A percentile compares a stretch with the other conserved stretches of the same genome.
phyloP scores from a whole-genome alignment of 805 yeast species.

The Ogataea methylovora region DNA sequence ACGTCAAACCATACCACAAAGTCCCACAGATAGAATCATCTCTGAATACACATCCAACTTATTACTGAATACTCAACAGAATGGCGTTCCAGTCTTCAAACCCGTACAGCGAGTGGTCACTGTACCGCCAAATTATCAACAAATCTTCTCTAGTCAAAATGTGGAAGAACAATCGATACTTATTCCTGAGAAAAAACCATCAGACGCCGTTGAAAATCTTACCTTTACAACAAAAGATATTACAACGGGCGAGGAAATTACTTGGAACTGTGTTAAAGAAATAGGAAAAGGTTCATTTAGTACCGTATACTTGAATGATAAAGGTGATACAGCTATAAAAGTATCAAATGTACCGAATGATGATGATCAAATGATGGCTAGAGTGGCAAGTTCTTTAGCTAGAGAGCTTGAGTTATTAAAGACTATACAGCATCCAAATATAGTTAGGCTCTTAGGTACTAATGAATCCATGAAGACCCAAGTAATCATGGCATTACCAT shows the following conservation, averaged over 20 bases:
- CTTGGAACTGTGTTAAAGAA: slow-evolving; percentile 30
- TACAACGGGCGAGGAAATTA: slow-evolving; percentile 9
- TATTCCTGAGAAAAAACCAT: no score
- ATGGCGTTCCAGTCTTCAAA: no score
- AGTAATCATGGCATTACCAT: slow-evolving; percentile 57
- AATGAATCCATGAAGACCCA: slow-evolving; percentile 23
- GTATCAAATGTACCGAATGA: slow-evolving; percentile 35
- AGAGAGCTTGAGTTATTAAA: slow-evolving; percentile 69
- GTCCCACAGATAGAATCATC: no score
- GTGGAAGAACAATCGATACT: no score
- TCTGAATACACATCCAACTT: no score
- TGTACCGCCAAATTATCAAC: no score
- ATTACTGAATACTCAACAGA: no score
- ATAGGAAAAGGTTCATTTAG: slow-evolving; percentile 70
- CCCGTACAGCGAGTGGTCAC: no score
- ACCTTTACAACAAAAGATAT: slow-evolving; percentile 8
- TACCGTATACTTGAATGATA: slow-evolving; percentile 43
- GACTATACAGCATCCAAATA: slow-evolving; percentile 56
- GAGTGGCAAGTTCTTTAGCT: slow-evolving; percentile 54
- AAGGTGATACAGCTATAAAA: slow-evolving; percentile 60
- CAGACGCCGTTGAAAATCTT: no score
- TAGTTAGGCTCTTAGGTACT: slow-evolving; percentile 54
- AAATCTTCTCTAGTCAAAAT: no score
- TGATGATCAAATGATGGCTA: slow-evolving; percentile 29
- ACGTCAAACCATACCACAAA: no score